A percentile compares a stretch with the other conserved stretches of the same genome.
These are phyloP conservation scores for Aspergillaceae sp. DNA, from an alignment of 2,329 filamentous ascomycete genomes.

Conservation along the genomic window DNA sequence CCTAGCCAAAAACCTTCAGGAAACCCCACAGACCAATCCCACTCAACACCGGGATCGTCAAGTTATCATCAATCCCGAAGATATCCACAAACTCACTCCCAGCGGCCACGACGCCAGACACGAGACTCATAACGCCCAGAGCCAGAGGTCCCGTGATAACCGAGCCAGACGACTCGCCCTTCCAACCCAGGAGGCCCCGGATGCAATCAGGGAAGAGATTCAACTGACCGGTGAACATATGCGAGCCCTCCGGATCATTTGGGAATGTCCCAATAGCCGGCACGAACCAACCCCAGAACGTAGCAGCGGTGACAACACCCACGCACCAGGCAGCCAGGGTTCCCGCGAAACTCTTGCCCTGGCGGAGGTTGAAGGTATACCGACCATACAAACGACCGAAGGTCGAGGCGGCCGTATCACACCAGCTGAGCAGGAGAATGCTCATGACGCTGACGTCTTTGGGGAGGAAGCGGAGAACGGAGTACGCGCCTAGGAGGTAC, in stretches of 20 bases:
- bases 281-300: slow-evolving; percentile 83
- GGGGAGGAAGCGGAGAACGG: slow-evolving; percentile 75
- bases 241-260: slow-evolving; percentile 59
- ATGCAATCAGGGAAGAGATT: slow-evolving; percentile 54
- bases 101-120: slow-evolving; percentile 81
- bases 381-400: slow-evolving; percentile 83
- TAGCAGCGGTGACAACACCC: slow-evolving; percentile 70
- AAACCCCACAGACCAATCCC: slow-evolving; percentile 86
- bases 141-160: slow-evolving; percentile 64
- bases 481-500: slow-evolving; percentile 86
- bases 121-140: slow-evolving; percentile 70
- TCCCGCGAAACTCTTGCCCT: slow-evolving; percentile 85
- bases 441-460: slow-evolving; percentile 90
- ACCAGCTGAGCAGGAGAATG: slow-evolving; percentile 89
- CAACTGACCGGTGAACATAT: slow-evolving; percentile 74
- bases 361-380: slow-evolving; percentile 76
- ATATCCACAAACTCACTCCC: slow-evolving; percentile 84
- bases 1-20: slow-evolving; percentile 67
- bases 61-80: slow-evolving; percentile 92
- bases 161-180: slow-evolving; percentile 41
- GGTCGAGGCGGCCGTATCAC: slow-evolving; percentile 91
- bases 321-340: slow-evolving; percentile 74
- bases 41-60: slow-evolving; percentile 90
- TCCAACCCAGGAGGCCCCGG: slow-evolving; percentile 54
- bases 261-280: slow-evolving; percentile 58